Percentiles rank a stretch among this genome's conserved stretches.
Evolutionary conservation across 73 alveolate genomes (phyloP).

Genomic region (Stentor roeselii): DNA sequence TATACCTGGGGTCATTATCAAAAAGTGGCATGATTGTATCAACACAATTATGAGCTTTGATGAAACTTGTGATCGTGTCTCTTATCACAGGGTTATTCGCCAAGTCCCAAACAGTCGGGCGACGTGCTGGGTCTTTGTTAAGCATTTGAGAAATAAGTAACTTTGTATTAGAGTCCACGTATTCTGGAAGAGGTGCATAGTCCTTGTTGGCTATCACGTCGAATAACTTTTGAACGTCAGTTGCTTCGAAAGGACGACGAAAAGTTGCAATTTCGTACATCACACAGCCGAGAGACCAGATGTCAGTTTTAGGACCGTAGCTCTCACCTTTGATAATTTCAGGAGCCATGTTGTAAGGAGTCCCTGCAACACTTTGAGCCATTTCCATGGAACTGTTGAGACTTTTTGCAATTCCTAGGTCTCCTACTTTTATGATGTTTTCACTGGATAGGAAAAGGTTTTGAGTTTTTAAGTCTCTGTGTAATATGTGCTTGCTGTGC

Average conservation of each 20-base stretch:
- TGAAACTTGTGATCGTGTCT: constrained; percentile 55
- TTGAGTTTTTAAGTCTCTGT: constrained; percentile 91
- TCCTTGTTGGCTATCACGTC: constrained; percentile 56
- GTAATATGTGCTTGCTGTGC: constrained; percentile 92
- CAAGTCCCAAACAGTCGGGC: constrained; percentile 88
- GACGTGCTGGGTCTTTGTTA: constrained; percentile 72
- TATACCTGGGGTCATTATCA: constrained; percentile 32
- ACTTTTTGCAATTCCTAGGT: constrained; percentile 94
- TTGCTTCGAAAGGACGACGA: constrained; percentile 92
- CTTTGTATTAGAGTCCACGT: constrained; percentile 45
- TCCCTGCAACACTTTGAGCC: constrained; percentile 91
- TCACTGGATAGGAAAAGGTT: constrained; percentile 85
- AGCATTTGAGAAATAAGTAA: constrained; percentile 60
- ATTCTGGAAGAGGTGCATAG: constrained; percentile 53
- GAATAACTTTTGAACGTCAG: constrained; percentile 53
- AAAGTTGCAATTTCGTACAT: constrained; percentile 89
- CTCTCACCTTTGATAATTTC: constrained; percentile 91
- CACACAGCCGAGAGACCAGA: constrained; percentile 98
- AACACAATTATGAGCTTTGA: constrained; percentile 47
- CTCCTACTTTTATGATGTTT: constrained; percentile 90
- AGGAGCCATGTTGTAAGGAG: constrained; percentile 97
- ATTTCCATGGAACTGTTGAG: constrained; percentile 72
- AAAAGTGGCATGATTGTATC: constrained; percentile 55
- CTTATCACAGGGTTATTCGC: constrained; percentile 67
- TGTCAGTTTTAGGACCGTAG: constrained; percentile 94